Evolutionary conservation across 2,329 filamentous ascomycete genomes (phyloP), one percentile per base, ranked within the genome.

Genomic region (Metarhizium humberi): DNA sequence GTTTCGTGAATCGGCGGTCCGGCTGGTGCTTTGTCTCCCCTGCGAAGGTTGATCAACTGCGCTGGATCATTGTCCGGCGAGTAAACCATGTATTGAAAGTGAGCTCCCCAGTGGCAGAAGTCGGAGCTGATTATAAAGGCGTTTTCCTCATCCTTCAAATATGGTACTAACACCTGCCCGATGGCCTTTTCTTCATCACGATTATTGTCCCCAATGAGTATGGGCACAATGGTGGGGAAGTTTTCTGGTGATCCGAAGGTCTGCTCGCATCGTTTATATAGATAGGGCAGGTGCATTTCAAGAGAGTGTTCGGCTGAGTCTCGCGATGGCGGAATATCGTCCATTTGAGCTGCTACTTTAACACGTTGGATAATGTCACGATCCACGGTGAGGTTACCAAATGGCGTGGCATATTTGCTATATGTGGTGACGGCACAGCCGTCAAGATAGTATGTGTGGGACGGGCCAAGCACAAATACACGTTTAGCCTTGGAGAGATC

Each of bases 261-360:
- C 56, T 77, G 73, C 52, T 78, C 65, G 2, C 84, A 78, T 53
- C 88, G 83, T 67, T 92, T 91, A 76, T 91, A 92, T 59, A 97
- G 87, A 66, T 95, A 96, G 0, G 94, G 92, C 8, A 97, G 78
- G 63, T 99, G 94, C 87, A 99, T 95, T 75, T 99, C 94, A 2
- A 97, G 80, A 52, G 90, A 96, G 71, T 99, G 94, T 71, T 99
- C 94, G 5, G 81, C 79, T 58, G 90, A 81, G 65, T 99, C 94
- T 6, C 84, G 76, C 4, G 74, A 64, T 18, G 70, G 71, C 2
- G 80, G 82, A 76, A 96, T 94, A 53, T 78, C 74, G 18, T 58
- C 55, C 61, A 75, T 68, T 1, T 53, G 51, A 0, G 60, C 60
- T 0, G 61, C 67, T 2, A 70, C 64, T 53, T 76, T 66, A 18